Evolutionary conservation across 1,284 basidiomycete genomes (phyloP), one percentile per base, ranked within the genome.

Genomic region (Microbotryum silenes-acaulis): DNA sequence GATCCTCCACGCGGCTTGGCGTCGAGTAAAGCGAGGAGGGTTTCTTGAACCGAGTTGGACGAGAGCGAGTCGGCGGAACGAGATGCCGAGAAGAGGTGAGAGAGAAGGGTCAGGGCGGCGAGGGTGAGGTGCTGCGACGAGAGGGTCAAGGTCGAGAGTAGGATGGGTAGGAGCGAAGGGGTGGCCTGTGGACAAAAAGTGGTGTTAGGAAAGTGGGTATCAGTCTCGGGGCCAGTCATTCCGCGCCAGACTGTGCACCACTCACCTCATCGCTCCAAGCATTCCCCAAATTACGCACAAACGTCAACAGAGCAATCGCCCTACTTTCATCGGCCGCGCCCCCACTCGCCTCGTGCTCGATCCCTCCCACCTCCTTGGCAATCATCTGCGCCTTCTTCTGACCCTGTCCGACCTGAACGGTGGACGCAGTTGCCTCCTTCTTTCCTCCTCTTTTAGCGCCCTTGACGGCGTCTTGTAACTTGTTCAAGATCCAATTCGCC

Each of bases 241-340:
- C 21, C 37, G n/a, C 31, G 31, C 31, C 1, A 31, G 31, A 31
- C 8, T 31, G 21, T 50, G 2, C 12, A 21, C 3, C 4, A 73
- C 78, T 68, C 66, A 80, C 87, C 76, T 70, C 87, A 81, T 68
- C 89, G 76, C 76, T 82, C 80, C 68, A 84, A 71, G 69, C 88
- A 71, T 67, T 85, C 70, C 51, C 83, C 84, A 72, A 85, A 81
- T 72, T 54, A 73, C 77, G 72, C 71, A 89, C 72, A 75, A 88
- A 82, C 50, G 88, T 81, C 37, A 94, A 82, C 7, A 91, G 79
- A 76, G 91, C 89, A 49, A 93, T 89, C 18, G 87, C 86, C 48
- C 81, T 79, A 70, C 92, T 88, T 27, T 85, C 81, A 23, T 81
- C 81, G 2, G 4, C 4, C 37, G 37, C 37, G 49, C 83, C 81